Conservation (phyloP, 345 rosid genomes). For the Boechera divaricarpa region DNA sequence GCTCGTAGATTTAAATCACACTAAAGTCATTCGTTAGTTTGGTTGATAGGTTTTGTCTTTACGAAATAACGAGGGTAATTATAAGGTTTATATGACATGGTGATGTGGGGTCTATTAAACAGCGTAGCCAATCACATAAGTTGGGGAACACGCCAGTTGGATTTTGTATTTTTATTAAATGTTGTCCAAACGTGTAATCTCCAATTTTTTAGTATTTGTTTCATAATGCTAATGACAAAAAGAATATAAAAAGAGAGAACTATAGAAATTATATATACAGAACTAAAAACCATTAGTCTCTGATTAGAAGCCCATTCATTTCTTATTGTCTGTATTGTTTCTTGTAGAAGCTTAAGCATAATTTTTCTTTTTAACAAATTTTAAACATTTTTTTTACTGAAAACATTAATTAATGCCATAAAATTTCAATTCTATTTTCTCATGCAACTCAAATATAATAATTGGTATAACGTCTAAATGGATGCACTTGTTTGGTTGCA, state of each 20-base stretch:
- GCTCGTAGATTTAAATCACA: not conserved
- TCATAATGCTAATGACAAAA: slow-evolving; percentile 6
- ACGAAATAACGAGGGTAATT: slow-evolving; percentile 1
- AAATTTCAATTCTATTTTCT: not conserved
- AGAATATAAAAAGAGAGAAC: not conserved
- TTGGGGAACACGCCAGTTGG: slow-evolving; percentile 29
- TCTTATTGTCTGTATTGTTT: not conserved
- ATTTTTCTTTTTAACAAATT: not conserved
- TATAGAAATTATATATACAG: not conserved
- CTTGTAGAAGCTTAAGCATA: not conserved
- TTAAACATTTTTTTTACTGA: no score
- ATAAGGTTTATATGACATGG: not conserved
- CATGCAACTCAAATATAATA: not conserved
- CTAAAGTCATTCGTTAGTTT: slow-evolving; percentile 4
- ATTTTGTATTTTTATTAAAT: slow-evolving; percentile 4
- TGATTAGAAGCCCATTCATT: not conserved
- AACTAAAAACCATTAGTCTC: not conserved
- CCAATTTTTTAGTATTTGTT: not conserved
- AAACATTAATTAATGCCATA: not conserved
- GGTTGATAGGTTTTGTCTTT: not conserved
- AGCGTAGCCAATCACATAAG: slow-evolving; percentile 21
- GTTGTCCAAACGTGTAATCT: slow-evolving; percentile 16
- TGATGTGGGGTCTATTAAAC: slow-evolving; percentile 8
- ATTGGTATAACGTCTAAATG: not conserved
- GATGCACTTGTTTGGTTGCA: no score